Percentiles rank a stretch among this genome's conserved stretches.
phyloP scores from a whole-genome alignment of 371 early-diverging fungal genomes.

The Thermomucor indicae-seudaticae region DNA sequence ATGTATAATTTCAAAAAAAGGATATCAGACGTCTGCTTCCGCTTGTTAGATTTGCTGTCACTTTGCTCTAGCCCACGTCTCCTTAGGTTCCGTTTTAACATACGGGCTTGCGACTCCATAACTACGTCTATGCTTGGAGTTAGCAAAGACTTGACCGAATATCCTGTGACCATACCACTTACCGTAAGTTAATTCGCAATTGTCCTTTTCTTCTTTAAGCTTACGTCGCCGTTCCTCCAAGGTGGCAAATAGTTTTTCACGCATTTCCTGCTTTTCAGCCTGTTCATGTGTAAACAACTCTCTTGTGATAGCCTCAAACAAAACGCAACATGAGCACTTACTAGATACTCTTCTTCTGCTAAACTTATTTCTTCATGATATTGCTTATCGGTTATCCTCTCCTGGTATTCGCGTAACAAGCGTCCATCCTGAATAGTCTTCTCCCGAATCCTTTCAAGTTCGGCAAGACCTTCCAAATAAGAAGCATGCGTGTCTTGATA shows the following conservation, averaged over 20 bases:
- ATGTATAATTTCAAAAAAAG: constrained; percentile 24
- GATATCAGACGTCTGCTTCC: constrained; percentile 42
- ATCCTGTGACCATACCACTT: constrained; percentile 16
- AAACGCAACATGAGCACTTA: constrained; percentile 16
- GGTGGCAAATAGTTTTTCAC: constrained; percentile 67
- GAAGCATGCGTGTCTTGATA: constrained; percentile 62
- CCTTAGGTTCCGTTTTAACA: constrained; percentile 36
- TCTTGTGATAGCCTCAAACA: too few species aligned
- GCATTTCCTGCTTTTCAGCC: constrained; percentile 64
- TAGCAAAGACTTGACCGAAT: constrained; percentile 45
- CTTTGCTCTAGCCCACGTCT: constrained; percentile 33
- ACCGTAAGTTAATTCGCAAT: constrained; percentile 69
- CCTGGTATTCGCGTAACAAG: constrained; percentile 65
- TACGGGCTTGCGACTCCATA: constrained; percentile 31
- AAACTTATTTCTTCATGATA: constrained; percentile 50
- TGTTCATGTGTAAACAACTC: too few species aligned
- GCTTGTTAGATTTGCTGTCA: constrained; percentile 37
- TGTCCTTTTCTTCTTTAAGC: constrained; percentile 81
- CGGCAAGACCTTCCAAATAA: constrained; percentile 58
- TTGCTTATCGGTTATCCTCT: constrained; percentile 64
- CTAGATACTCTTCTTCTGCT: constrained; percentile 58
- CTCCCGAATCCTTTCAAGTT: constrained; percentile 55
- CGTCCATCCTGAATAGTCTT: constrained; percentile 49
- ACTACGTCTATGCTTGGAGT: constrained; percentile 34
- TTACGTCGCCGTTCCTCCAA: constrained; percentile 76